Evolutionary conservation across 2,329 filamentous ascomycete species (phyloP), one percentile per base, ranked within the genome.

Genomic region (Lachnellula subtilissima): DNA sequence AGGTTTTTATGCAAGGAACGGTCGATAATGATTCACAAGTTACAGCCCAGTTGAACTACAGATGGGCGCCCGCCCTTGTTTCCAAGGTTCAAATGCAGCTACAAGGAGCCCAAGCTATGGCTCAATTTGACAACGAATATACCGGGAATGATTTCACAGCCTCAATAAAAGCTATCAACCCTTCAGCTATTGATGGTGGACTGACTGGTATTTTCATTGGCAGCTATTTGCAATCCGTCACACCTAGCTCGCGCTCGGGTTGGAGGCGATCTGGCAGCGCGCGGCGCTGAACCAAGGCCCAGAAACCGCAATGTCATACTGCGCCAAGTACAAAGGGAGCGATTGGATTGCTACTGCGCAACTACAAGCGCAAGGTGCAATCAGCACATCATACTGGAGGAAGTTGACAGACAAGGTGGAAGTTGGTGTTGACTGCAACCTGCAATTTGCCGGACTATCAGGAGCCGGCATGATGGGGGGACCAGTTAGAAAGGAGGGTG

Each of bases 1-100:
- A 97, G 93, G 82, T 96, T 57, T 97, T 99, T 74, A 85, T 94
- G 75, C 94, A 99, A 83, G 94, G 89, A 65, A 96, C 91, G 72
- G 76, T 97, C 72, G 93, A 97, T 74, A 97, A 94, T 71, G 91
- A 97, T 69, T 89, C 92, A 59, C 83, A 87, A 64, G 83, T 99
- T 65, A 88, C 86, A 59, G 90, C 89, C 53, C 87, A 93, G 72
- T 92, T 93, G 78, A 99, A 99, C 79, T 94, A 89, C 77, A 85
- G 93, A 73, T 96, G 92, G 90, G 84, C 81, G 63, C 81, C 84
- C 63, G 81, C 85, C 67, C 79, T 96, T 61, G 86, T 95, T 64
- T 88, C 90, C 72, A 97, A 97, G 80, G 84, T 89, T 58, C 88
- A 91, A 68, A 83, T 94, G 64, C 91, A 96, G 75, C 86, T 97